Evolutionary conservation across 345 rosid genomes (phyloP).

Genomic region (Rhodamnia rubescens): DNA sequence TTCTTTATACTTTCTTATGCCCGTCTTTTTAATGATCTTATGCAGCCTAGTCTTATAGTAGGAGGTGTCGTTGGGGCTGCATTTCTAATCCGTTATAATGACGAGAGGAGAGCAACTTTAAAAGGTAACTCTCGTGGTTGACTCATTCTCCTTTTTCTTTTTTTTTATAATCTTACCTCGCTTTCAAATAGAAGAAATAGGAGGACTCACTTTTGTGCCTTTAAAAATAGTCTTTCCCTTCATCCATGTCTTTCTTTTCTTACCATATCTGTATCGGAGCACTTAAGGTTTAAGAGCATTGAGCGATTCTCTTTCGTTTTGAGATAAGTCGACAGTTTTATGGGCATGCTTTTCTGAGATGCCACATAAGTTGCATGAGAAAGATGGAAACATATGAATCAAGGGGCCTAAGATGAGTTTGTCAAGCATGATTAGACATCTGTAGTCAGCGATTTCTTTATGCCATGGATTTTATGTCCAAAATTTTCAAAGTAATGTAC

Average conservation of each 20-base stretch:
- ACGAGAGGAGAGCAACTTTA: conserved; percentile 57
- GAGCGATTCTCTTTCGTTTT: not conserved
- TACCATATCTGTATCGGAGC: not conserved
- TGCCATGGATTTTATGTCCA: not conserved
- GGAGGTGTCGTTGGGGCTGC: conserved; percentile 55
- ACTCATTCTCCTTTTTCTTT: not conserved
- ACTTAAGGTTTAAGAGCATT: not conserved
- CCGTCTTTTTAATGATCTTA: not conserved
- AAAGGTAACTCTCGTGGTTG: conserved; percentile 32
- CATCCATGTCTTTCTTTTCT: not conserved
- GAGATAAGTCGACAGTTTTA: not conserved
- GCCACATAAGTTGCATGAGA: not conserved
- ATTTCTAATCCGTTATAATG: conserved; percentile 59
- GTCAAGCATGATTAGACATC: not conserved
- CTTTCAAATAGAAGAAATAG: not conserved
- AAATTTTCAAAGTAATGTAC: not conserved
- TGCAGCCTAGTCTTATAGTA: conserved; percentile 48
- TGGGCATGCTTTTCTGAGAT: not conserved
- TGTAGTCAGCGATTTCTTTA: not conserved
- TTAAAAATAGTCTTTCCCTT: not conserved
- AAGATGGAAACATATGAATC: not conserved
- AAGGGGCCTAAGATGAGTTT: not conserved
- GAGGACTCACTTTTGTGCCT: not conserved
- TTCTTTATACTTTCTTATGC: not conserved
- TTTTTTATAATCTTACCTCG: not conserved